These are phyloP conservation scores for Cucurbita maxima DNA, from an alignment of 306 rosid species.

Conservation along the genomic window DNA sequence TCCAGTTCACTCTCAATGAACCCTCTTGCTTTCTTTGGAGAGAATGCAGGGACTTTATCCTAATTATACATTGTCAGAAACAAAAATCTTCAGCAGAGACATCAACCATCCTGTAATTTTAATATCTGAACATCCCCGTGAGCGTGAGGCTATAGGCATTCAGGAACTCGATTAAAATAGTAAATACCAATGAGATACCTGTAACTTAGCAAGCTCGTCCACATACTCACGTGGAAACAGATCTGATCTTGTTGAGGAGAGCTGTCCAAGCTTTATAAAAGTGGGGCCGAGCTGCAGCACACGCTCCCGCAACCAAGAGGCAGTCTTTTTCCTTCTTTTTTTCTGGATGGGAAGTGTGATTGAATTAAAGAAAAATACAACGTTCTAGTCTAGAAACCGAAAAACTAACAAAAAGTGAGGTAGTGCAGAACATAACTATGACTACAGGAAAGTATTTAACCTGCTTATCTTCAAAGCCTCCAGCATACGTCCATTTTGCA, in stretches of 20 bases:
- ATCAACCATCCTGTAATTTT: neutral
- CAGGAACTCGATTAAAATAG: neutral
- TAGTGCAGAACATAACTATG: neutral
- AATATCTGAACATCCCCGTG: neutral
- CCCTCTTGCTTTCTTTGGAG: slow-evolving; percentile 55
- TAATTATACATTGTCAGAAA: slow-evolving; percentile 17
- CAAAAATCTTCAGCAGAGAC: neutral
- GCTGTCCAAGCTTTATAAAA: slow-evolving; percentile 84
- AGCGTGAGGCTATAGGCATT: neutral
- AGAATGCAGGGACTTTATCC: slow-evolving; percentile 92
- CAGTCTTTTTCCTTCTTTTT: slow-evolving; percentile 53
- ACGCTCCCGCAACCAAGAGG: slow-evolving; percentile 71
- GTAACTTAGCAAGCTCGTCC: slow-evolving; percentile 85
- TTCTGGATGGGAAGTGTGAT: slow-evolving; percentile 28
- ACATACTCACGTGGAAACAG: slow-evolving; percentile 79
- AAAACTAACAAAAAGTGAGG: neutral
- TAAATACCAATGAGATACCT: slow-evolving; percentile 26
- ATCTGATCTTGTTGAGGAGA: slow-evolving; percentile 88
- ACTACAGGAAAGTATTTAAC: slow-evolving; percentile 22
- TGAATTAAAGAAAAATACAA: neutral
- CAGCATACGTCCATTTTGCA: slow-evolving; percentile 75
- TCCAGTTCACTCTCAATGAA: slow-evolving; percentile 76
- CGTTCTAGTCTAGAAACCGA: neutral
- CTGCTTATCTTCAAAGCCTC: slow-evolving; percentile 84
- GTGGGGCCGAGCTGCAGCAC: slow-evolving; percentile 94